Evolutionary conservation across 169 alveolate species (phyloP).

Genomic region (Plasmodium knowlesi): DNA sequence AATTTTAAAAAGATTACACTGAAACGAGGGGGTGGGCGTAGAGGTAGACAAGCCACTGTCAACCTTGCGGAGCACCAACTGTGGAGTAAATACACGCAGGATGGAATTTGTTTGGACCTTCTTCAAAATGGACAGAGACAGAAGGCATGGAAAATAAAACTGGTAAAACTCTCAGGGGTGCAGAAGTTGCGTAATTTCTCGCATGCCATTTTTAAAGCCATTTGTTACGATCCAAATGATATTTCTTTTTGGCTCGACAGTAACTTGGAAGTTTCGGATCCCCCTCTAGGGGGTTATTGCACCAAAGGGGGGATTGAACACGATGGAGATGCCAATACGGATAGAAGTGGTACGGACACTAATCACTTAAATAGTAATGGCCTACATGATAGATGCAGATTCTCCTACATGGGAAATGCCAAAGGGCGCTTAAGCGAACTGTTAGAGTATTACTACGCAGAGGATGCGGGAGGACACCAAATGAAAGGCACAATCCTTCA

Average conservation of each 20-base stretch:
- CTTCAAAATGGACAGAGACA: neutral
- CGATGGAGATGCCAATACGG: neutral
- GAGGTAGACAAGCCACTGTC: neutral
- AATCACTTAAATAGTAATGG: neutral
- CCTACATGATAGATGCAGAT: no score
- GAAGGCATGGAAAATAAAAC: constrained; percentile 5
- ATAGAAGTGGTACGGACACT: neutral
- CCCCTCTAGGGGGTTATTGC: neutral
- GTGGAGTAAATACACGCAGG: neutral
- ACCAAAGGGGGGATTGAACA: neutral
- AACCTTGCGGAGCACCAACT: neutral
- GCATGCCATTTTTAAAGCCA: constrained; percentile 24
- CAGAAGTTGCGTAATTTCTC: neutral
- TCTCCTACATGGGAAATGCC: constrained; percentile 76
- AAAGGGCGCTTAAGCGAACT: constrained; percentile 67
- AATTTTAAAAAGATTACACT: constrained; percentile 46
- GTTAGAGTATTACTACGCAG: constrained; percentile 25
- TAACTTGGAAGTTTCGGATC: constrained; percentile 12
- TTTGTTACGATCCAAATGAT: neutral
- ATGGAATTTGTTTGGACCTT: neutral
- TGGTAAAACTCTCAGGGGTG: constrained; percentile 14
- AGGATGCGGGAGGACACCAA: neutral
- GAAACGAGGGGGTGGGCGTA: neutral
- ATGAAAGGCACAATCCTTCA: neutral
- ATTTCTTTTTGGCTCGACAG: constrained; percentile 54